phyloP scores from a whole-genome alignment of 1,139 yeast species.

The Blastobotrys proliferans region DNA sequence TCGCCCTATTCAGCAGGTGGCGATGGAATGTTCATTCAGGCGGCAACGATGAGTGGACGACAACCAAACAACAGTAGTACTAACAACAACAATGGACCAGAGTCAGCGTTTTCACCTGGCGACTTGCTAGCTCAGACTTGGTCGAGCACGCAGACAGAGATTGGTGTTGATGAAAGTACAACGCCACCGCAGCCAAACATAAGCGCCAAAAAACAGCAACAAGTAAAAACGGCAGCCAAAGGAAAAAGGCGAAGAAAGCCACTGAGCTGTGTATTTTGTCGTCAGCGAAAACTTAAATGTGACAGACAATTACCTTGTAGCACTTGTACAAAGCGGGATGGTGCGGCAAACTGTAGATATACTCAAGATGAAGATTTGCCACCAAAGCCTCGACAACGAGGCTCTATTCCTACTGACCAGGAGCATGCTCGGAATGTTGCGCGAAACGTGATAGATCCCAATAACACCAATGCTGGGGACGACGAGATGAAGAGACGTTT shows the following conservation, averaged over 20 bases:
- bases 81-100: neutral
- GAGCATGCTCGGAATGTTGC: no score
- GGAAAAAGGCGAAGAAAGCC: slow-evolving; percentile 26
- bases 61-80: neutral
- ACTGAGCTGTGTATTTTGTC: slow-evolving; percentile 32
- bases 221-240: slow-evolving; percentile 1
- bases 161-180: neutral
- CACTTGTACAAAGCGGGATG: slow-evolving; percentile 31
- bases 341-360: slow-evolving; percentile 18
- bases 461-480: neutral
- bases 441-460: no score
- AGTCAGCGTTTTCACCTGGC: slow-evolving; percentile 3
- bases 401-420: slow-evolving; percentile 4
- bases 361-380: slow-evolving; percentile 10
- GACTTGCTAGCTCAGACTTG: slow-evolving; percentile 2
- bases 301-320: slow-evolving; percentile 36
- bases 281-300: slow-evolving; percentile 35
- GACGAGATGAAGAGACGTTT: slow-evolving; percentile 28
- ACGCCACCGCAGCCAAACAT: no score
- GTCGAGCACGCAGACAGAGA: neutral
- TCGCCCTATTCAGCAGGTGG: no score
- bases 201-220: slow-evolving; percentile 1
- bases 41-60: neutral
- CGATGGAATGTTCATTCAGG: no score
- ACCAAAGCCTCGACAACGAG: neutral